Conservation (phyloP, 2,329 filamentous ascomycete species). For the Epichloe sibirici region DNA sequence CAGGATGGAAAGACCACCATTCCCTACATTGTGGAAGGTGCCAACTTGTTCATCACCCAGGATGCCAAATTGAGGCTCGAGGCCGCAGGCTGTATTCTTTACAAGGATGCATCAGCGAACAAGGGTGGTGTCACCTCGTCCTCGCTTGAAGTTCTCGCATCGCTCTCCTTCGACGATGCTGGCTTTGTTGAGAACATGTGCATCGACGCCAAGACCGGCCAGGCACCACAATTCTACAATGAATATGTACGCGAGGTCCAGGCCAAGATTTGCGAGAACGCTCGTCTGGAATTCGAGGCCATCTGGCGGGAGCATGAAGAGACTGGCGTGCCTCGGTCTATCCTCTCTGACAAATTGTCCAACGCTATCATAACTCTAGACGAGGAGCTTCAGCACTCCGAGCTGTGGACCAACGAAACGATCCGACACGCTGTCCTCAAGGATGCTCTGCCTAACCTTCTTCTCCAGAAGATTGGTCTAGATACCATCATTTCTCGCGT, state of each 20-base stretch:
- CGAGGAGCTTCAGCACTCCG: slow-evolving; percentile 87
- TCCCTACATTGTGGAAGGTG: slow-evolving; percentile 93
- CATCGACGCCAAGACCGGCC: slow-evolving; percentile 52
- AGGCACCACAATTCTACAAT: slow-evolving; percentile 81
- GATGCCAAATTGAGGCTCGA: slow-evolving; percentile 93
- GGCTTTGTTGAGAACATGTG: slow-evolving; percentile 93
- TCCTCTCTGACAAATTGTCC: slow-evolving; percentile 85
- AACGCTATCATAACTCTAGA: slow-evolving; percentile 92
- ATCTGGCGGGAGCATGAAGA: slow-evolving; percentile 91
- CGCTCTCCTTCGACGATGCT: slow-evolving; percentile 83
- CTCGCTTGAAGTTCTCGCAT: slow-evolving; percentile 88
- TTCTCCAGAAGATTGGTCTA: slow-evolving; percentile 82
- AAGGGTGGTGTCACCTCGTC: slow-evolving; percentile 98
- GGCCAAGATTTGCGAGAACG: slow-evolving; percentile 80
- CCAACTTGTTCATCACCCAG: slow-evolving; percentile 97
- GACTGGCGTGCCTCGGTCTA: slow-evolving; percentile 66
- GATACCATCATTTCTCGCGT: slow-evolving; percentile 79
- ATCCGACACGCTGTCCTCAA: slow-evolving; percentile 67
- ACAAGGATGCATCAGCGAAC: slow-evolving; percentile 97
- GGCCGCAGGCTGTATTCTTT: slow-evolving; percentile 85
- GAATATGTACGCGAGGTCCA: slow-evolving; percentile 89
- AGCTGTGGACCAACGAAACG: slow-evolving; percentile 74
- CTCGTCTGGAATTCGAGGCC: slow-evolving; percentile 88
- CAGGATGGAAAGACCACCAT: slow-evolving; percentile 76
- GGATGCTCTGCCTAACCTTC: slow-evolving; percentile 74